These are phyloP conservation scores for Candida sanyiensis DNA, from an alignment of 805 yeast species.

Conservation along the genomic window DNA sequence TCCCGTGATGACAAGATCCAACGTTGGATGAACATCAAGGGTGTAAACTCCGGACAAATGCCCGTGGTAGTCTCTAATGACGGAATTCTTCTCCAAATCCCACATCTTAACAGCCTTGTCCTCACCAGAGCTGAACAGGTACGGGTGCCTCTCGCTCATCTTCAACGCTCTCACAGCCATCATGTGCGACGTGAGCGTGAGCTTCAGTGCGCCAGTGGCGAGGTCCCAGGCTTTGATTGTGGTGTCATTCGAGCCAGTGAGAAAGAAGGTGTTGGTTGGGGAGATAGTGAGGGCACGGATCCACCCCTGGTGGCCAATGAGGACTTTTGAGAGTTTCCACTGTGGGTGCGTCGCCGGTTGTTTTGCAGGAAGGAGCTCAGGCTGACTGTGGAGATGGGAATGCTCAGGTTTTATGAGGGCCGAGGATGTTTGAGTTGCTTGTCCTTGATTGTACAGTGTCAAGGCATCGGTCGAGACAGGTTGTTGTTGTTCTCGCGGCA, in stretches of 20 bases:
- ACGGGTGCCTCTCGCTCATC: slow-evolving; percentile 74
- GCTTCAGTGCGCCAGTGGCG: slow-evolving; percentile 58
- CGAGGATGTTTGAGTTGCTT: background rate
- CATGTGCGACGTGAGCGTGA: slow-evolving; percentile 84
- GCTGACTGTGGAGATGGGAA: background rate
- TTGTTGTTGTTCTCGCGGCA: background rate
- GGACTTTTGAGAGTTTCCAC: slow-evolving; percentile 69
- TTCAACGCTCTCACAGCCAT: slow-evolving; percentile 81
- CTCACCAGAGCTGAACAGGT: slow-evolving; percentile 86
- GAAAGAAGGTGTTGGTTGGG: slow-evolving; percentile 87
- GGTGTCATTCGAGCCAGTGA: slow-evolving; percentile 83
- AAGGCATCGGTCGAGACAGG: background rate
- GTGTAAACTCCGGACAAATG: slow-evolving; percentile 87
- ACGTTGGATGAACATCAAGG: slow-evolving; percentile 78
- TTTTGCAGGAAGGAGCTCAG: background rate
- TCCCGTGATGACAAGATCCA: slow-evolving; percentile 79
- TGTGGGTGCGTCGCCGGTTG: slow-evolving; percentile 38
- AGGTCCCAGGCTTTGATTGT: slow-evolving; percentile 91
- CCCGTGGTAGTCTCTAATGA: slow-evolving; percentile 87
- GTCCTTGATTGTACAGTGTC: background rate
- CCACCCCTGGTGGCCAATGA: slow-evolving; percentile 93
- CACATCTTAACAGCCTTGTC: slow-evolving; percentile 92
- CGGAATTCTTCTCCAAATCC: slow-evolving; percentile 85
- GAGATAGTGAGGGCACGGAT: slow-evolving; percentile 77
- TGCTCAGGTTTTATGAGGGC: background rate